A percentile compares a stretch with the other conserved stretches of the same genome.
These are phyloP conservation scores for Solanum pimpinellifolium DNA, from an alignment of 257 asterid genomes.

Conservation along the genomic window DNA sequence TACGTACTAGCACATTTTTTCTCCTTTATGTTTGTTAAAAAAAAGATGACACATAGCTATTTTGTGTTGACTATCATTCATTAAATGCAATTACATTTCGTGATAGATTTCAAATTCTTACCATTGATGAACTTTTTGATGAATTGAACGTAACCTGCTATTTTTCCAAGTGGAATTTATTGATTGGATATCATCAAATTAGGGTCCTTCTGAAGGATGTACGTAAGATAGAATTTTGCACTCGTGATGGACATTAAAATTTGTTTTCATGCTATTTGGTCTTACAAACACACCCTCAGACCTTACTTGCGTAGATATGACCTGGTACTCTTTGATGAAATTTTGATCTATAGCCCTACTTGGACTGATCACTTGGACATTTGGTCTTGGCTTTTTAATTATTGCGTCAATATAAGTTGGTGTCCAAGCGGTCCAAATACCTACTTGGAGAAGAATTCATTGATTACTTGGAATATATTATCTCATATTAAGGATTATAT, in stretches of 20 bases:
- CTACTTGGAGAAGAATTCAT: not conserved
- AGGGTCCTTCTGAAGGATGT: not conserved
- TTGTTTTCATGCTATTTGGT: not conserved
- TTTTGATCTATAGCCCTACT: not conserved
- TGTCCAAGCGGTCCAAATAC: no score
- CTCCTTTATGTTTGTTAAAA: no score
- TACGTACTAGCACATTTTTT: not conserved
- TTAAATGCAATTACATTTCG: no score
- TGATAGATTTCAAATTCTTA: not conserved
- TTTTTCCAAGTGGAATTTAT: no score
- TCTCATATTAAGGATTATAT: not conserved
- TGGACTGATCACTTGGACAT: not conserved
- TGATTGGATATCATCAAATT: not conserved
- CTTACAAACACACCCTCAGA: not conserved
- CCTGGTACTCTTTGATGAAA: not conserved
- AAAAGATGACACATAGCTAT: no score
- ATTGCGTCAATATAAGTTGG: no score
- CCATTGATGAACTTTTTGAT: not conserved
- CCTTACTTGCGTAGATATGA: not conserved
- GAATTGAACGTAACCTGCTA: not conserved
- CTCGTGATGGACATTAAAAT: not conserved
- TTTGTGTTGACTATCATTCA: no score
- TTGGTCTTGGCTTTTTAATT: not conserved
- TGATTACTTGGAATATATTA: not conserved
- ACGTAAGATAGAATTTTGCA: no score